Evolutionary conservation across 2,329 filamentous ascomycete species (phyloP).

Genomic region (Cladophialophora immunda): DNA sequence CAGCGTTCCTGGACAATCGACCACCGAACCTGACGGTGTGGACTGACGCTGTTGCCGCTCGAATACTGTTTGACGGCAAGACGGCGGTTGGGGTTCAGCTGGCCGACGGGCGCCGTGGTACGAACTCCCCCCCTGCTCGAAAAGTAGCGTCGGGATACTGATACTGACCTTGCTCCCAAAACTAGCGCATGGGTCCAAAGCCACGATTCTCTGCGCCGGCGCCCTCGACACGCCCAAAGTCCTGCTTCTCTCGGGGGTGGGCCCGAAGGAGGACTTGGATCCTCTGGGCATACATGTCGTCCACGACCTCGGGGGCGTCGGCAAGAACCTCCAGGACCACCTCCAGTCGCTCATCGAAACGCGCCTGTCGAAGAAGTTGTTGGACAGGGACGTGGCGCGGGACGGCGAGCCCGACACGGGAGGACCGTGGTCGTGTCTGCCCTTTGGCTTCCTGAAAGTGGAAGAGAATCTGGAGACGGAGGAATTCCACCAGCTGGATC

Average conservation of each 20-base stretch:
- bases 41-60: neutral
- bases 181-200: neutral
- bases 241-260: constrained; percentile 61
- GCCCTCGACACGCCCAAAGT: constrained; percentile 53
- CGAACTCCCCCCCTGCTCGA: neutral
- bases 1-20: neutral
- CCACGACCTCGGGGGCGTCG: constrained; percentile 58
- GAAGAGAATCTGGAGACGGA: constrained; percentile 13
- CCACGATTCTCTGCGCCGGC: constrained; percentile 50
- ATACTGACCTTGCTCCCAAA: neutral
- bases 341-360: neutral
- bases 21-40: constrained; percentile 9
- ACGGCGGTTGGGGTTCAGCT: neutral
- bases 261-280: constrained; percentile 48
- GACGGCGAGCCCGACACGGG: neutral
- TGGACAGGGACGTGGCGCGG: constrained; percentile 38
- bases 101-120: neutral
- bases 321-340: constrained; percentile 47
- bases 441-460: neutral
- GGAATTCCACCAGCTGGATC: constrained; percentile 27
- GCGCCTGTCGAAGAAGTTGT: constrained; percentile 30
- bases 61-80: neutral
- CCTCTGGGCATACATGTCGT: constrained; percentile 51
- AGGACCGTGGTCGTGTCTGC: neutral
- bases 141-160: neutral